These are phyloP conservation scores for Beauveria brongniartii DNA, from an alignment of 2,329 filamentous ascomycete species.

Conservation along the genomic window DNA sequence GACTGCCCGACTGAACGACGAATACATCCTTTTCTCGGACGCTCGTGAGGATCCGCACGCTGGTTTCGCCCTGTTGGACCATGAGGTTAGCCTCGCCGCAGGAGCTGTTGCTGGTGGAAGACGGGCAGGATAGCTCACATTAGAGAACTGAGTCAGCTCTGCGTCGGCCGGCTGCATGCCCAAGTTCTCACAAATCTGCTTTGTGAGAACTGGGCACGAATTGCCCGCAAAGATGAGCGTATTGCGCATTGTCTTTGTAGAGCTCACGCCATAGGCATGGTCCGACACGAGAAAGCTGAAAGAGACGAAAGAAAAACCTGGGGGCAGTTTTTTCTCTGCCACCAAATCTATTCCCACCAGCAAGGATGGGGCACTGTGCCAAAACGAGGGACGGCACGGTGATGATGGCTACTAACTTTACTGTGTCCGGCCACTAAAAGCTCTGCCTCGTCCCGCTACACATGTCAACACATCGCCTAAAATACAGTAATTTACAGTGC, in stretches of 20 bases:
- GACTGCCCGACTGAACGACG: slow-evolving; percentile 93
- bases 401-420: no score
- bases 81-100: slow-evolving; percentile 13
- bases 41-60: slow-evolving; percentile 60
- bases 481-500: slow-evolving; percentile 11
- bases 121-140: slow-evolving; percentile 41
- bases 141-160: slow-evolving; percentile 62
- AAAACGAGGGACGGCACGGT: neutral
- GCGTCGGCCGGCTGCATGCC: slow-evolving; percentile 57
- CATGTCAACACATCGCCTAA: neutral
- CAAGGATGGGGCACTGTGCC: slow-evolving; percentile 1
- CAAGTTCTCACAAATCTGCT: slow-evolving; percentile 60
- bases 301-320: slow-evolving; percentile 16
- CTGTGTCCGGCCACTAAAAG: neutral
- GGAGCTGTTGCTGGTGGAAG: slow-evolving; percentile 3
- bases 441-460: neutral
- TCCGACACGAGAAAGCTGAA: slow-evolving; percentile 16
- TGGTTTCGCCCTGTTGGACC: slow-evolving; percentile 54
- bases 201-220: slow-evolving; percentile 56
- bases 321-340: slow-evolving; percentile 5
- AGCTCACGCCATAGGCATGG: slow-evolving; percentile 17
- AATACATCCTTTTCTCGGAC: slow-evolving; percentile 98
- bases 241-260: slow-evolving; percentile 50
- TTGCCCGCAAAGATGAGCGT: slow-evolving; percentile 61
- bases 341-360: neutral